Conservation (phyloP, 1,284 basidiomycete species). For the Cystobasidium slooffiae region DNA sequence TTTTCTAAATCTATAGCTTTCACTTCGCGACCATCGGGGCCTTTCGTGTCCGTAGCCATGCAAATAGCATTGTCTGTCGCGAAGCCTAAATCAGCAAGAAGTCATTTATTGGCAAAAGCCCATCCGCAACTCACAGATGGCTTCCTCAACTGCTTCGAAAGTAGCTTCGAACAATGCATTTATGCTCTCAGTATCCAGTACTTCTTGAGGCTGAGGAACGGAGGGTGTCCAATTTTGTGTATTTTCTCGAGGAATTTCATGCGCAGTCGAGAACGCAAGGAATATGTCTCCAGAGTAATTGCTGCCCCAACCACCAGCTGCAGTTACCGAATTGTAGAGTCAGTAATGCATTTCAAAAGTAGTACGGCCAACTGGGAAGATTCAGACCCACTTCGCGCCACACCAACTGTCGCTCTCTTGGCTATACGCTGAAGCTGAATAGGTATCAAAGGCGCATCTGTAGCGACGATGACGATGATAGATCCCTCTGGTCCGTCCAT, state of each 20-base stretch:
- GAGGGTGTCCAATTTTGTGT: constrained; percentile 43
- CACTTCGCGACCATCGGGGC: constrained; percentile 34
- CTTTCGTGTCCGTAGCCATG: constrained; percentile 40
- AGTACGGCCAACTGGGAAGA: neutral
- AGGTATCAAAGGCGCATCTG: constrained; percentile 50
- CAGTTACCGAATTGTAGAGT: neutral
- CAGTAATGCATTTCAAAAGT: neutral
- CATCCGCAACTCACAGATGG: constrained; percentile 40
- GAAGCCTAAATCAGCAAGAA: neutral
- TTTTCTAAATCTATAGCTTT: constrained; percentile 42
- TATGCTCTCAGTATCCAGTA: constrained; percentile 46
- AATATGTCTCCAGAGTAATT: constrained; percentile 51
- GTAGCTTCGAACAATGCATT: constrained; percentile 48
- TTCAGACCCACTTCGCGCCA: constrained; percentile 44
- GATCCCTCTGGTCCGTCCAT: constrained; percentile 44
- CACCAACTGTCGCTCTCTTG: constrained; percentile 46
- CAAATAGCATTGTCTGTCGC: constrained; percentile 38
- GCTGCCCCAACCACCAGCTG: constrained; percentile 38
- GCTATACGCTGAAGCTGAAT: constrained; percentile 49
- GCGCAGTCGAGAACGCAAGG: constrained; percentile 49
- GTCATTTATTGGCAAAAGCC: neutral
- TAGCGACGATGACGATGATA: constrained; percentile 50
- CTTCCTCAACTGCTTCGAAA: constrained; percentile 49
- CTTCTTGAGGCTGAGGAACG: constrained; percentile 40
- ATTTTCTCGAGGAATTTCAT: constrained; percentile 32